Percentiles rank a stretch among this genome's conserved stretches.
Evolutionary conservation across 2,329 filamentous ascomycete genomes (phyloP).

Genomic region (Exophiala phaeomuriformis): DNA sequence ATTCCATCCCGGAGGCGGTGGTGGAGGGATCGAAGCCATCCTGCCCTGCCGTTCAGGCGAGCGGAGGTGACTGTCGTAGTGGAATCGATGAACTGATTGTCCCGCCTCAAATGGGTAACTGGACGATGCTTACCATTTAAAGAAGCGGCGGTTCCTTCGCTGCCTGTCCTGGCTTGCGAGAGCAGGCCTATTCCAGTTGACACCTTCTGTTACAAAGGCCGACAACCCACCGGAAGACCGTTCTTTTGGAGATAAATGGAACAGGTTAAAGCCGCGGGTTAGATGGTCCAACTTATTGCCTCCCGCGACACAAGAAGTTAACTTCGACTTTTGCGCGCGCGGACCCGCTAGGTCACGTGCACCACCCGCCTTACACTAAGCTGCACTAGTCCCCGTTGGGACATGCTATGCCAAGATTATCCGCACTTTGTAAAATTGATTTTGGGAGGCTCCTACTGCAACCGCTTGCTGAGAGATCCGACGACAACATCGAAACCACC

Average conservation of each 20-base stretch:
- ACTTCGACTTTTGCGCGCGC: conserved; percentile 2
- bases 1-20: conserved; percentile 62
- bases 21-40: conserved; percentile 57
- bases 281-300: not conserved
- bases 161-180: conserved; percentile 10
- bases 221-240: not conserved
- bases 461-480: not conserved
- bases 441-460: not conserved
- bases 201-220: not conserved
- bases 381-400: conserved; percentile 1
- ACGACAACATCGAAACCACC: conserved; percentile 16
- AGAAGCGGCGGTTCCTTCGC: not conserved
- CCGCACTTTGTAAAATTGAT: conserved; percentile 3
- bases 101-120: conserved; percentile 7
- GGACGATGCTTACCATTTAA: conserved; percentile 25
- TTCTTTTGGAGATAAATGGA: not conserved
- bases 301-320: not conserved
- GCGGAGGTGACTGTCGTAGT: conserved; percentile 15
- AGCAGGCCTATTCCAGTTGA: conserved; percentile 2
- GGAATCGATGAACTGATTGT: conserved; percentile 22
- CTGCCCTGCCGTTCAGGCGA: conserved; percentile 23
- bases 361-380: not conserved
- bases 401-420: conserved; percentile 7
- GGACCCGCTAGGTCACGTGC: conserved; percentile 3
- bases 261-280: not conserved